These are phyloP conservation scores for Lolium rigidum DNA, from an alignment of 176 grass and related monocot species.

Conservation along the genomic window DNA sequence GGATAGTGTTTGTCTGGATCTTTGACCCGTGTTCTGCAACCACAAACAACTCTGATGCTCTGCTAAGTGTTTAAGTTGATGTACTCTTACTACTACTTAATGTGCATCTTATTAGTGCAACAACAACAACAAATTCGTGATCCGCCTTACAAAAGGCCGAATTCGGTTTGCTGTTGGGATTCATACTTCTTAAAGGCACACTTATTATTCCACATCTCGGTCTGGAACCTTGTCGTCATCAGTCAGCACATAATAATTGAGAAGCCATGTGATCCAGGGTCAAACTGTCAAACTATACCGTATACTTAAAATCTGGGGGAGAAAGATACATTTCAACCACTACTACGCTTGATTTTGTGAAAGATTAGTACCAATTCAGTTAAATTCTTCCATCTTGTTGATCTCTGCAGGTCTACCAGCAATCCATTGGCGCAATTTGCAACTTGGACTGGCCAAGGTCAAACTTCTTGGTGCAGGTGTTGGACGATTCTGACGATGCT, in stretches of 20 bases:
- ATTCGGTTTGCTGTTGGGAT: slow-evolving; percentile 25
- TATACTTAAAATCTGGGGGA: background rate
- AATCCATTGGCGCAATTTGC: slow-evolving; percentile 84
- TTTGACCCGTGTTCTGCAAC: slow-evolving; percentile 40
- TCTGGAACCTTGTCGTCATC: slow-evolving; percentile 21
- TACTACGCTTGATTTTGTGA: background rate
- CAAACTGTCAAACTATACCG: background rate
- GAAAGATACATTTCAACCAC: background rate
- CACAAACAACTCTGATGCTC: slow-evolving; percentile 6
- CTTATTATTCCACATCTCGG: slow-evolving; percentile 25
- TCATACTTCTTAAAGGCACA: slow-evolving; percentile 33
- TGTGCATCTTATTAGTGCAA: slow-evolving; percentile 6
- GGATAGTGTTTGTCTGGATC: slow-evolving; percentile 39
- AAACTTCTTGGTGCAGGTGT: slow-evolving; percentile 72
- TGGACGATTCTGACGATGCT: slow-evolving; percentile 84
- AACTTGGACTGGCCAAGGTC: slow-evolving; percentile 79
- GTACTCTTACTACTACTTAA: background rate
- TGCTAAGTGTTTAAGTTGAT: background rate
- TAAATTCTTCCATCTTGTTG: slow-evolving; percentile 22
- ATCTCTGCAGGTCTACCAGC: slow-evolving; percentile 84
- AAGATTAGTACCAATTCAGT: slow-evolving; percentile 23
- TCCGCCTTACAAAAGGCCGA: slow-evolving; percentile 16
- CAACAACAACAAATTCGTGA: background rate
- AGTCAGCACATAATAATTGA: slow-evolving; percentile 19
- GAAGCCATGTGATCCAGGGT: slow-evolving; percentile 10